Base-by-base conservation (phyloP, 352 stramenopile species). In the Globisporangium recalcitrans region DNA sequence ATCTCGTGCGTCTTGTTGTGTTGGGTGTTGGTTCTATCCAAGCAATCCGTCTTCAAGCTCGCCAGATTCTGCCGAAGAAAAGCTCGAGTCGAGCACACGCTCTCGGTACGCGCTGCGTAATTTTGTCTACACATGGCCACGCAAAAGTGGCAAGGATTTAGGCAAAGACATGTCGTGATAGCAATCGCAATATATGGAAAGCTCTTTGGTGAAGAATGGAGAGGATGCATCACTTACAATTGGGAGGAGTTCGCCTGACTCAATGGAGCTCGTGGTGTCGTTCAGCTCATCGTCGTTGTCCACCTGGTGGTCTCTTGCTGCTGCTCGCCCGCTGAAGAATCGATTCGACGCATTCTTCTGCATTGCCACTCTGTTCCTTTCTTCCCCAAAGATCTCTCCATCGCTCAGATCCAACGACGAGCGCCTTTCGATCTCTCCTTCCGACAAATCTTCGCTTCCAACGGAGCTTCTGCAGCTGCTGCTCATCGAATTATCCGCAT, bases 221-320 rank as follows among this genome's bases (percentile, higher is more conserved):
- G 16, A 22, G 22, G 10, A 8, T 14, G 6, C 4, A 19, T 47
- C 7, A 65, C 60, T 62, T 74, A 80, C 72, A 52, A 74, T 64
- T 0, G 62, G 64, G 8, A 70, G 58, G 3, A 89, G 62, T 54
- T 92, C 78, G 40, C 78, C 80, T 0, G 78, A 87, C 66, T 90
- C 78, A 16, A 79, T 54, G 0, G 77, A 90, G 56, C 56, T 76
- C 13, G 52, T 56, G 13, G 54, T 42, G 16, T 44, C 68, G 14
- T 63, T 46, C 19, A 47, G 24, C 6, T 36, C 21, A 4, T 63
- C 65, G 4, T 36, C 21, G n/a, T n/a, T 57, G 10, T 57, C 29
- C 24, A 44, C 3, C 4, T 29, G 27, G n/a, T 57, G 38, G 7
- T n/a, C n/a, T n/a, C 21, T 62, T n/a, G 59, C 34, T 36, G 64